Conservation (phyloP, 768 basidiomycete genomes). For the Tulasnella sp. region DNA sequence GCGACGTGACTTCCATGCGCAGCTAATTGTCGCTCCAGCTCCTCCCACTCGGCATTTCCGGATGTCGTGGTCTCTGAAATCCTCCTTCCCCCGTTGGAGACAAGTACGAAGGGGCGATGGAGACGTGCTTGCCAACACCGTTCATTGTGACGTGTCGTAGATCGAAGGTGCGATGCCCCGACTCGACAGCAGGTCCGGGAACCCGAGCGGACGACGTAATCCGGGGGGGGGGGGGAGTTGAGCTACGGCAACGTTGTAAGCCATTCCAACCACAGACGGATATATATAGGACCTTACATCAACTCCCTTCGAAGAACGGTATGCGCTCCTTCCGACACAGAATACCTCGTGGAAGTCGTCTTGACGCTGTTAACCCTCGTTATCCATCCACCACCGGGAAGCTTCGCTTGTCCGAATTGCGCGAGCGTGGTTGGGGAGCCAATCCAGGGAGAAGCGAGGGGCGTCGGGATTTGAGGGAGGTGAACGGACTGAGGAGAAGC, state of each 20-base stretch:
- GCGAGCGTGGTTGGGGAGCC: background rate
- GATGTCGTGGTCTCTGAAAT: background rate
- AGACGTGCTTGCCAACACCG: background rate
- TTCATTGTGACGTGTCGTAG: background rate
- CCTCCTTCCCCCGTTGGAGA: constrained; percentile 12
- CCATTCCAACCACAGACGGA: background rate
- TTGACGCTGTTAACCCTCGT: background rate
- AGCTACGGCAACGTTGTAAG: background rate
- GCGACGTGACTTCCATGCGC: background rate
- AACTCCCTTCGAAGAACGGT: background rate
- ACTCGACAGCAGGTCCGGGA: constrained; percentile 5
- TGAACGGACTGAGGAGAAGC: background rate
- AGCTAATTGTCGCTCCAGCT: constrained; percentile 12
- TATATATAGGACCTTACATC: background rate
- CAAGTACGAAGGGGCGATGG: background rate
- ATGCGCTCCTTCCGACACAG: background rate
- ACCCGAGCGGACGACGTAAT: background rate
- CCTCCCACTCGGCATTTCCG: constrained; percentile 16
- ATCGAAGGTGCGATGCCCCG: constrained; percentile 8
- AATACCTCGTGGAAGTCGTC: background rate
- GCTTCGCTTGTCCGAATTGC: background rate
- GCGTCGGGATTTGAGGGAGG: background rate
- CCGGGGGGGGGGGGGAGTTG: background rate
- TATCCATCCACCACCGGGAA: background rate
- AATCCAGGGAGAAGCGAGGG: background rate